Evolutionary conservation across 2,329 filamentous ascomycete species (phyloP).

Genomic region (Cladophialophora yegresii): DNA sequence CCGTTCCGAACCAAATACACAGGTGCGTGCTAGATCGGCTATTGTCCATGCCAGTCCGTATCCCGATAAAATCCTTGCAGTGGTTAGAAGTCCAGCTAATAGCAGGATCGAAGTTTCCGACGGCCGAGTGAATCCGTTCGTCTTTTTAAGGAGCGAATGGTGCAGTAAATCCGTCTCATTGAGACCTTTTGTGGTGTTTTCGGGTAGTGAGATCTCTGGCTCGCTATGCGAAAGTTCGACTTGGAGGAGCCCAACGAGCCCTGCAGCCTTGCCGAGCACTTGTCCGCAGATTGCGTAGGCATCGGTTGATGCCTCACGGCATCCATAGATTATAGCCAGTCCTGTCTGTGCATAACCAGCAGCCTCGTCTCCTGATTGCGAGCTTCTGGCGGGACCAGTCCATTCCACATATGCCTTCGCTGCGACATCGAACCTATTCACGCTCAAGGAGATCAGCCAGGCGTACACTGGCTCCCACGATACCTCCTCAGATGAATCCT

Average conservation of each 20-base stretch:
- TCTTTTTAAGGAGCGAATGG: slow-evolving; percentile 44
- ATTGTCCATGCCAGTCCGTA: slow-evolving; percentile 45
- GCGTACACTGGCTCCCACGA: slow-evolving; percentile 62
- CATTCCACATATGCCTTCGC: slow-evolving; percentile 57
- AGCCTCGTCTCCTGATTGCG: slow-evolving; percentile 37
- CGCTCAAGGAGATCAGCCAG: slow-evolving; percentile 60
- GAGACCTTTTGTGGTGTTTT: slow-evolving; percentile 40
- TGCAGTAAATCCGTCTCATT: slow-evolving; percentile 47
- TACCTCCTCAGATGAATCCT: slow-evolving; percentile 32
- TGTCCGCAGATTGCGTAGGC: slow-evolving; percentile 6
- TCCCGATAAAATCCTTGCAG: slow-evolving; percentile 44
- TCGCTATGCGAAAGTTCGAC: slow-evolving; percentile 17
- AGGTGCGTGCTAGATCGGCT: slow-evolving; percentile 50
- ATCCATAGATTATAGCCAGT: slow-evolving; percentile 61
- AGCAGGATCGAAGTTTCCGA: slow-evolving; percentile 45
- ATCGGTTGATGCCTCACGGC: slow-evolving; percentile 48
- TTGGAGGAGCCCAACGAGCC: slow-evolving; percentile 49
- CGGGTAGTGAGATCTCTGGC: slow-evolving; percentile 30
- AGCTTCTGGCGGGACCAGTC: slow-evolving; percentile 61
- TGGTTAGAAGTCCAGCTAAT: slow-evolving; percentile 46
- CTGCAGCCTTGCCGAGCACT: slow-evolving; percentile 39
- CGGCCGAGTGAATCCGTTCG: slow-evolving; percentile 48
- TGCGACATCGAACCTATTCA: slow-evolving; percentile 53
- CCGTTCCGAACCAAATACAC: slow-evolving; percentile 55
- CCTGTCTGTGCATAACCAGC: slow-evolving; percentile 60